These are phyloP conservation scores for Lodderomyces orthopsilosis DNA, from an alignment of 1,139 yeast species.

Conservation along the genomic window DNA sequence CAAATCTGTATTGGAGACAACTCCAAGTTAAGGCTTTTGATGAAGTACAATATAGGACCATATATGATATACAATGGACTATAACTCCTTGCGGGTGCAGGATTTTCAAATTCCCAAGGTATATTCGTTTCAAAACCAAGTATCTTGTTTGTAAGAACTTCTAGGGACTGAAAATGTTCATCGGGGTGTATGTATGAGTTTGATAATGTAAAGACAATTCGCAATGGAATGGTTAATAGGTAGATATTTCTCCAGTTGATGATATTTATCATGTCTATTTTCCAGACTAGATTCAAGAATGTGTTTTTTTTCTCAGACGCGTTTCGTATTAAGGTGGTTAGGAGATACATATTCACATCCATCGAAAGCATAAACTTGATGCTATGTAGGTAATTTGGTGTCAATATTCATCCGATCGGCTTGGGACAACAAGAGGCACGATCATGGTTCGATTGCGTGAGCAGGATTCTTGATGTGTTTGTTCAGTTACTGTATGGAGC, in stretches of 20 bases:
- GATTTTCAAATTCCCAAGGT: conserved; percentile 82
- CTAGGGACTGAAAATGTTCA: conserved; percentile 90
- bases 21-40: conserved; percentile 20
- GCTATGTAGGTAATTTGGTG: no score
- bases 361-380: no score
- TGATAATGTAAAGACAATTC: conserved; percentile 61
- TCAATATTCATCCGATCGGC: no score
- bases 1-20: conserved; percentile 49
- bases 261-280: neutral
- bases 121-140: conserved; percentile 47
- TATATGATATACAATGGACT: conserved; percentile 67
- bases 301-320: neutral
- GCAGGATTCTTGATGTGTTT: no score
- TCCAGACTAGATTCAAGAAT: neutral
- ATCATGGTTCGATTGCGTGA: no score
- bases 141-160: conserved; percentile 55
- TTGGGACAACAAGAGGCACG: no score
- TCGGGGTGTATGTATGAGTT: conserved; percentile 95
- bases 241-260: conserved; percentile 47
- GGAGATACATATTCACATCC: no score
- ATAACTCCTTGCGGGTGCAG: conserved; percentile 67
- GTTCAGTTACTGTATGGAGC: no score
- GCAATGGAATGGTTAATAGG: conserved; percentile 40
- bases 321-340: neutral
- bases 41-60: conserved; percentile 57